These are phyloP conservation scores for Gossypium stocksii DNA, from an alignment of 345 rosid species.

Conservation along the genomic window DNA sequence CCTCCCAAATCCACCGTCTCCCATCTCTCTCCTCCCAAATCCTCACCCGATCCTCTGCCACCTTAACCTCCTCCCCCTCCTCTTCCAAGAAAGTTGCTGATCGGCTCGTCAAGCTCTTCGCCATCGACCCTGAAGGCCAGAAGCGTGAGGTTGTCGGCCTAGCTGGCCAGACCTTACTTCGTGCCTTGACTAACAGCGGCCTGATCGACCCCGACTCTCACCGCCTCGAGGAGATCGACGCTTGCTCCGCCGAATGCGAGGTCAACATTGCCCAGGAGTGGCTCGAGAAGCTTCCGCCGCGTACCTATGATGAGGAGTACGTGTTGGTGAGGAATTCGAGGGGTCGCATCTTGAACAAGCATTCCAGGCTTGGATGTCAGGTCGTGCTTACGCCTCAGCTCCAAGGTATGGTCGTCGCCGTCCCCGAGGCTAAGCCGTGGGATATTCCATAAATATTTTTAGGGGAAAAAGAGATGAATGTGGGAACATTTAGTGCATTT, in stretches of 20 bases:
- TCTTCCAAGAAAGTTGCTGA: constrained; percentile 79
- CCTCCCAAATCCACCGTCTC: constrained; percentile 22
- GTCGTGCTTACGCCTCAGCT: constrained; percentile 69
- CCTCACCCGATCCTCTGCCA: constrained; percentile 42
- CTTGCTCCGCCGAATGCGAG: constrained; percentile 98
- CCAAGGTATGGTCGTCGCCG: constrained; percentile 98
- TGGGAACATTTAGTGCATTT: constrained; percentile 1
- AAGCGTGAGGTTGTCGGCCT: constrained; percentile 76
- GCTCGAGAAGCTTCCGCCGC: constrained; percentile 78
- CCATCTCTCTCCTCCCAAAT: constrained; percentile 55
- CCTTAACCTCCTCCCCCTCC: constrained; percentile 32
- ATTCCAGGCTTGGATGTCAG: constrained; percentile 90
- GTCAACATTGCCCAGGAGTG: constrained; percentile 96
- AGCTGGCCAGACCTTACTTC: constrained; percentile 85
- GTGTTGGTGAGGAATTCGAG: constrained; percentile 77
- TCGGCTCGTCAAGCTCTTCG: constrained; percentile 81
- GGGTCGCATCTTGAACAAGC: constrained; percentile 79
- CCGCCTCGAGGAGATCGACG: constrained; percentile 92
- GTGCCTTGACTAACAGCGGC: constrained; percentile 62
- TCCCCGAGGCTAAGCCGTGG: constrained; percentile 97
- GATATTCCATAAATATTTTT: constrained; percentile 58
- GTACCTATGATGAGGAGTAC: constrained; percentile 93
- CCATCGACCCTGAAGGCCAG: constrained; percentile 69
- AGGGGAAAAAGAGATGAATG: background rate
- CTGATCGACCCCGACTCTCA: constrained; percentile 90